Base-by-base conservation (phyloP, 176 grass and related monocot genomes). In the Triticum turgidum region DNA sequence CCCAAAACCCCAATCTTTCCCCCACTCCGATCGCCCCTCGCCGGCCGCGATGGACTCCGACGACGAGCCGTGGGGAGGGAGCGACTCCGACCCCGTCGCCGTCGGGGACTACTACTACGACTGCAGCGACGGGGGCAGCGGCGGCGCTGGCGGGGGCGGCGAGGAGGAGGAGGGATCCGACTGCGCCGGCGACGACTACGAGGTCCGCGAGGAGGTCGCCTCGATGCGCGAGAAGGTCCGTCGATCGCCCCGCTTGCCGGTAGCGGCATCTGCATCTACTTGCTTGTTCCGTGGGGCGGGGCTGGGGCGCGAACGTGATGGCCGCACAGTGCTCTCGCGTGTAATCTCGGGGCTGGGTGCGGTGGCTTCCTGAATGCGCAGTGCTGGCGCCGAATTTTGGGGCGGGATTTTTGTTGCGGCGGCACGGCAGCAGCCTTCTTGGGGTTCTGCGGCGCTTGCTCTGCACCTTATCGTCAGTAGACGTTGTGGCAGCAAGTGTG, bases 11-110 rank as follows among this genome's bases (percentile, higher is more conserved):
- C 44, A 69, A 81, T 81, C 54, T 21, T 21, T 33, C 13, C 11
- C 30, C 6, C 69, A 3, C 54, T 15, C 69, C n/a, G 54, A 63
- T 63, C 34, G 61, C 52, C 52, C n/a, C 69, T 65, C 3, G 45
- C 76, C 45, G 73, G 15, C 54, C 9, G 79, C 62, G 68, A 84
- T 84, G 82, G 54, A 61, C 82, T 17, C 70, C 52, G 82, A 49
- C 39, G 58, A 76, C 15, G 70, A 76, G 17, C 15, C 33, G 15
- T 56, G 18, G 35, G 69, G 37, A 54, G 69, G 15, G n/a, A 64
- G 54, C 15, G 56, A 32, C 52, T 0, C 15, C 18, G 82, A 83
- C 68, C 52, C 73, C 35, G 5, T 75, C 54, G 65, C 51, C 65
- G 80, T 35, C 3, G 65, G 47, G 44, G 65, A 82, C 5, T 69